Base-by-base conservation (phyloP, 805 yeast genomes). In the Ogataea glucozyma region DNA sequence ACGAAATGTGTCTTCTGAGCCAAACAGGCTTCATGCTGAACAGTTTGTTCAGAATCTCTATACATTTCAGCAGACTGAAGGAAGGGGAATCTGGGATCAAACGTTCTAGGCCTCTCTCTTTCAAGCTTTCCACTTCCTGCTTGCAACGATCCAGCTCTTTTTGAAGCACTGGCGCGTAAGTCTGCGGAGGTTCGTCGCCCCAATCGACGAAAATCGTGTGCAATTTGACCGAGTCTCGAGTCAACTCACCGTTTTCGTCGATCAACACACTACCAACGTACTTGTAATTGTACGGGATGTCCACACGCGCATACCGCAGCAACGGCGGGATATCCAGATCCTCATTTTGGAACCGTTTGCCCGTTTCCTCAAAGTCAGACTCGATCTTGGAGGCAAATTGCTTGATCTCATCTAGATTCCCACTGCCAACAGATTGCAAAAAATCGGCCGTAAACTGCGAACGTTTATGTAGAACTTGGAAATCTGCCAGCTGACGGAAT, bases 401-500 rank as follows among this genome's bases (percentile, higher is more conserved):
- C 40, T 66, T 66, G 44, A 79, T 74, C 22, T 67, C 58, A 2
- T 57, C 57, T 18, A 72, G 61, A 49, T 76, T 62, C 6, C 79
- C 75, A 0, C 60, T 46, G 29, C 67, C 67, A 3, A 81, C 52
- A 2, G 81, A 68, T 1, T 53, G 43, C 26, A 65, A 54, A 36
- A 76, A 62, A 17, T 57, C 68, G 6, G 62, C 49, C 1, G 76
- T 71, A 47, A 81, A 76, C 2, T 67, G 60, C 11, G 84, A 82
- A 52, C 77, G 73, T 38, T 73, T 75, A 10, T 88, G 76, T 23
- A 77, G 68, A 49, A 78, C 75, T 61, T 93, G 98, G 61, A 88
- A 91, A 64, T 90, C 98, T 0, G 91, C 82, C 73, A 89, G 78
- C 50, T 86, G 88, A 52, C 96, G 76, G 61, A 91, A 91, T 49